phyloP scores from a whole-genome alignment of 306 rosid species.

The Vigna angularis region DNA sequence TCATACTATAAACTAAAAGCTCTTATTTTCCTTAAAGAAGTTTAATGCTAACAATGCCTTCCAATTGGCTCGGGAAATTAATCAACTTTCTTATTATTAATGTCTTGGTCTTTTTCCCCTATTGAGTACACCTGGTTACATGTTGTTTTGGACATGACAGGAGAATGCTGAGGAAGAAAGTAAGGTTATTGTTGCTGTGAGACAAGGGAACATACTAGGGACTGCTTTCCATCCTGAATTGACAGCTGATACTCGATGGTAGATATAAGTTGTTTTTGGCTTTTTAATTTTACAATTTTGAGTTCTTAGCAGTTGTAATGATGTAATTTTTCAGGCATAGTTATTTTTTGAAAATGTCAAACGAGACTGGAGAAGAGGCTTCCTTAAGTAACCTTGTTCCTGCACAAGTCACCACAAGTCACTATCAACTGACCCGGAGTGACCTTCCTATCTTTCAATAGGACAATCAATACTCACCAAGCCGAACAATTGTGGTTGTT shows the following conservation, averaged over 20 bases:
- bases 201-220: conserved; percentile 84
- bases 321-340: conserved; percentile 78
- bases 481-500: not conserved
- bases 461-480: conserved; percentile 35
- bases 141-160: conserved; percentile 55
- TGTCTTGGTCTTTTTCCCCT: not conserved
- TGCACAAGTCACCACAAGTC: conserved; percentile 43
- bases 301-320: conserved; percentile 33
- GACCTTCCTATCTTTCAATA: conserved; percentile 85
- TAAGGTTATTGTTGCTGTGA: conserved; percentile 89
- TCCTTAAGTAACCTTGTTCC: conserved; percentile 69
- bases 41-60: not conserved
- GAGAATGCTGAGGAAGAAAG: conserved; percentile 53
- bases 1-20: not conserved
- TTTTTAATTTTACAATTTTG: conserved; percentile 1
- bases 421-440: conserved; percentile 42
- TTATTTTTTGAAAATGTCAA: conserved; percentile 82
- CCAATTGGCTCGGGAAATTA: not conserved
- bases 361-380: conserved; percentile 61
- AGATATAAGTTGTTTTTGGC: conserved; percentile 26
- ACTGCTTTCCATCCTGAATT: conserved; percentile 99
- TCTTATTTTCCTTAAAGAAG: not conserved
- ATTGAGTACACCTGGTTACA: conserved; percentile 7
- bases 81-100: conserved; percentile 23
- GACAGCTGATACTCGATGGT: conserved; percentile 97